Evolutionary conservation across 208 protist species (phyloP).

Genomic region (Trypanosoma vivax): DNA sequence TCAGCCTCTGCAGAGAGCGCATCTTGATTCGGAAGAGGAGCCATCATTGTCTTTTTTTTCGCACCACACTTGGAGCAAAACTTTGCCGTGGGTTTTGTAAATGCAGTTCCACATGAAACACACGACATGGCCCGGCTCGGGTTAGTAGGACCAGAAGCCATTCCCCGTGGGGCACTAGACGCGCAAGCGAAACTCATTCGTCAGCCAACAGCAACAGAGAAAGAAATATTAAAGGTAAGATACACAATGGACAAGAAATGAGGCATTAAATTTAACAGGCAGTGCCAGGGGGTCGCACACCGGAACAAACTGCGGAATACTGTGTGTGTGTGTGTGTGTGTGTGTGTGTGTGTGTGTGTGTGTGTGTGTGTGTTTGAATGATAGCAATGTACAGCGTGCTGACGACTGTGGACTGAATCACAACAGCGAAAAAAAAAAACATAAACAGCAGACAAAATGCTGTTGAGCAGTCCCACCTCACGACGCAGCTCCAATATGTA

Average conservation of each 20-base stretch:
- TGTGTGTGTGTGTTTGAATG: too few relatives aligned
- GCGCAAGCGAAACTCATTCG: not conserved
- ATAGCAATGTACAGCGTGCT: too few relatives aligned
- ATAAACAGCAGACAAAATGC: not conserved
- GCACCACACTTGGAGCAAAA: slow-evolving; percentile 82
- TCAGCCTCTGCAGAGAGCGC: too few relatives aligned
- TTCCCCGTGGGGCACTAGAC: not conserved
- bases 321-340: too few relatives aligned
- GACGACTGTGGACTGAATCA: not conserved
- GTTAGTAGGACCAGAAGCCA: not conserved
- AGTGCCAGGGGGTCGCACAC: too few relatives aligned
- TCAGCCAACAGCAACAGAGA: not conserved
- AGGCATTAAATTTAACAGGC: not conserved
- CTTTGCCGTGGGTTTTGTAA: slow-evolving; percentile 59
- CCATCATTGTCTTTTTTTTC: slow-evolving; percentile 23
- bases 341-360: too few relatives aligned
- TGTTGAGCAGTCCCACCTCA: too few relatives aligned
- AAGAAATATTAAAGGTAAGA: not conserved
- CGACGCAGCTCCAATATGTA: too few relatives aligned
- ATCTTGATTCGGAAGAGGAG: not conserved
- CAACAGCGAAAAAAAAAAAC: not conserved
- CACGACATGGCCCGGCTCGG: slow-evolving; percentile 18
- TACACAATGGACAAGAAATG: not conserved
- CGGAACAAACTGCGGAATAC: too few relatives aligned
- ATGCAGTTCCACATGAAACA: slow-evolving; percentile 53